A percentile compares a stretch with the other conserved stretches of the same genome.
phyloP scores from a whole-genome alignment of 495 filamentous ascomycete genomes.

The Apiosordaria backusii region DNA sequence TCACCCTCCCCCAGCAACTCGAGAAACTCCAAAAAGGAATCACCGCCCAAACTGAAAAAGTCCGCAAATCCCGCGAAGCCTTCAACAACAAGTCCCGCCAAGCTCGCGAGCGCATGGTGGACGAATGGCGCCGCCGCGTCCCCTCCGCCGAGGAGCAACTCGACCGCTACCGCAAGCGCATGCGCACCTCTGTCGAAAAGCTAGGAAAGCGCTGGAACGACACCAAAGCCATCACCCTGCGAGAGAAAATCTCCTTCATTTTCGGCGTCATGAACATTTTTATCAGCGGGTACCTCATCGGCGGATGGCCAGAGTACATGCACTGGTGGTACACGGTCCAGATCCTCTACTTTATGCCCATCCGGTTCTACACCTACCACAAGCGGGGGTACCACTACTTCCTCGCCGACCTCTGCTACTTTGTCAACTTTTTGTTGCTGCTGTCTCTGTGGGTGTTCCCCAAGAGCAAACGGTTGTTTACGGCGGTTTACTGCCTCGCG shows the following conservation, averaged over 20 bases:
- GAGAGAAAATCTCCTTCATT: conserved; percentile 96
- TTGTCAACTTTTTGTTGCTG: conserved; percentile 84
- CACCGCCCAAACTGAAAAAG: conserved; percentile 76
- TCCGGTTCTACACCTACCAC: conserved; percentile 87
- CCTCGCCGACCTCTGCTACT: conserved; percentile 94
- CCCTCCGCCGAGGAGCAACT: conserved; percentile 89
- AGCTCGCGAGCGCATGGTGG: conserved; percentile 71
- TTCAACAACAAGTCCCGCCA: conserved; percentile 48
- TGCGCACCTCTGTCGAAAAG: conserved; percentile 83
- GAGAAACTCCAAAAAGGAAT: conserved; percentile 82
- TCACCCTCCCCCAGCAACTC: conserved; percentile 81
- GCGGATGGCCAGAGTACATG: conserved; percentile 79
- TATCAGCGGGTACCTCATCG: conserved; percentile 90
- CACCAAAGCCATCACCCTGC: conserved; percentile 76
- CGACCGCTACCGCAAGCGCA: conserved; percentile 80
- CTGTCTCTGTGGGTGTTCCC: conserved; percentile 90
- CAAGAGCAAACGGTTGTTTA: conserved; percentile 84
- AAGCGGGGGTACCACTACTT: conserved; percentile 94
- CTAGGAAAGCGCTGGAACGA: conserved; percentile 83
- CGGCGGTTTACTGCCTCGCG: conserved; percentile 86
- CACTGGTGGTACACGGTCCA: conserved; percentile 88
- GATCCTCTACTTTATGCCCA: conserved; percentile 91
- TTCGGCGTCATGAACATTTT: conserved; percentile 95
- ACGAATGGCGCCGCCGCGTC: conserved; percentile 78
- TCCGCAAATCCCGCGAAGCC: conserved; percentile 76